Conservation (phyloP, 225 moss, liverwort and hornwort genomes). For the Rhytidiadelphus loreus region DNA sequence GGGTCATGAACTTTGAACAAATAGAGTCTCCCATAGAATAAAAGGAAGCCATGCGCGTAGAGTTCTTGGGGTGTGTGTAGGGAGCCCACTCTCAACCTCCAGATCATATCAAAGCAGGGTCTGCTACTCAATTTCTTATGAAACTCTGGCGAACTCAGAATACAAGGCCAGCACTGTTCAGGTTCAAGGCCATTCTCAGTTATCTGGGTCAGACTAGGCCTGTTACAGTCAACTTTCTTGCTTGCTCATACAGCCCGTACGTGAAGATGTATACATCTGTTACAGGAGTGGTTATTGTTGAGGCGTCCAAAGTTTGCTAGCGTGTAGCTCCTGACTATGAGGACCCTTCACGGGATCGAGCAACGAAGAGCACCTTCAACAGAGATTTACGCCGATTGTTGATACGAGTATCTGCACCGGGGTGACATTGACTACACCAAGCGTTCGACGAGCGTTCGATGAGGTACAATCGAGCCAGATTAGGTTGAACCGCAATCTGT, state of each 20-base stretch:
- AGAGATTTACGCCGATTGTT: not conserved
- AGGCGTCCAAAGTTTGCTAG: not conserved
- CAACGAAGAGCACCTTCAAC: not conserved
- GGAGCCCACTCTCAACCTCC: not conserved
- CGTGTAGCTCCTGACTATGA: not conserved
- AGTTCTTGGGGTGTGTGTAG: not conserved
- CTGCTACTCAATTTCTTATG: not conserved
- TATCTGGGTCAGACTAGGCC: not conserved
- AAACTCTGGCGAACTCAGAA: not conserved
- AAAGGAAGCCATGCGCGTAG: not conserved
- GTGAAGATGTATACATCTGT: not conserved
- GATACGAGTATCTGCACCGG: not conserved
- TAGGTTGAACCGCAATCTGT: not conserved
- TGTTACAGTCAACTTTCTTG: not conserved
- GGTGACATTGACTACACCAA: not conserved
- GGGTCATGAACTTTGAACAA: constrained; percentile 60
- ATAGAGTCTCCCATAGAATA: constrained; percentile 37
- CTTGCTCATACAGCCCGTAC: not conserved
- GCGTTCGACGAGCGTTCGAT: not conserved
- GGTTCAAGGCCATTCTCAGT: not conserved
- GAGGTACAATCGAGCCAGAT: not conserved
- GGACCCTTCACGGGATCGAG: not conserved
- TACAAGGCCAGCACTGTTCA: not conserved
- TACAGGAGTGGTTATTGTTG: not conserved
- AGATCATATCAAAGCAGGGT: not conserved